Evolutionary conservation across 23 red algal genomes (phyloP), one percentile per base, ranked within the genome.

Genomic region (Rhodosorus marinus): DNA sequence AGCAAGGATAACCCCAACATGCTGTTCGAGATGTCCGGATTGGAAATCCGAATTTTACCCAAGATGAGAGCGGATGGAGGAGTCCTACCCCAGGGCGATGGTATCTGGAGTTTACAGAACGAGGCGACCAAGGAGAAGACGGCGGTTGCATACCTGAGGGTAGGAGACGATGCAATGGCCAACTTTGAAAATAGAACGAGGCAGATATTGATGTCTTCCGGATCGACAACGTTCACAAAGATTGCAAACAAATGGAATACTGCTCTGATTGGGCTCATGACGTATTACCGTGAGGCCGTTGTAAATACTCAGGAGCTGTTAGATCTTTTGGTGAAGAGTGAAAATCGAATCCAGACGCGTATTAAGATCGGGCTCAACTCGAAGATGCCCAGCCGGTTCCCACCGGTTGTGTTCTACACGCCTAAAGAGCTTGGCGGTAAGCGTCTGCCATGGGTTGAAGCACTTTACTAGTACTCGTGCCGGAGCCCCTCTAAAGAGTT

Each of bases 351-450:
- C 51, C 90, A 98, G 64, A 98, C 78, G 4, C 56, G 90, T 6
- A 85, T 98, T 66, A 98, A 98, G 67, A 82, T 98, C 45, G 90
- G 90, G 5, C 67, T 98, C 43, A 98, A 98, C 51, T 98, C 90
- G 0, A 98, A 98, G 62, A 98, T 98, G 90, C 90, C 90, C 22
- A 72, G 63, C 17, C 59, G 90, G 35, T 98, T 85, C 53, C 90
- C 90, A 38, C 79, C 90, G 9, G 60, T 70, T 19, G 67, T 80
- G n/a, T 98, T 98, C 46, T 84, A 98, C 47, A 70, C 78, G 29
- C 90, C 90, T 1, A 79, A 80, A 30, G 69, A 76, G 52, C 64
- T 98, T 41, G 90, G 90, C 20, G 90, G n/a, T n/a, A n/a, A n/a
- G n/a, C n/a, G n/a, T n/a, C n/a, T n/a, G n/a, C n/a, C n/a, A n/a